Percentiles rank a stretch among this genome's conserved stretches.
Conservation (phyloP, 192 early-diverging fungal species). For the Gonapodya prolifera region DNA sequence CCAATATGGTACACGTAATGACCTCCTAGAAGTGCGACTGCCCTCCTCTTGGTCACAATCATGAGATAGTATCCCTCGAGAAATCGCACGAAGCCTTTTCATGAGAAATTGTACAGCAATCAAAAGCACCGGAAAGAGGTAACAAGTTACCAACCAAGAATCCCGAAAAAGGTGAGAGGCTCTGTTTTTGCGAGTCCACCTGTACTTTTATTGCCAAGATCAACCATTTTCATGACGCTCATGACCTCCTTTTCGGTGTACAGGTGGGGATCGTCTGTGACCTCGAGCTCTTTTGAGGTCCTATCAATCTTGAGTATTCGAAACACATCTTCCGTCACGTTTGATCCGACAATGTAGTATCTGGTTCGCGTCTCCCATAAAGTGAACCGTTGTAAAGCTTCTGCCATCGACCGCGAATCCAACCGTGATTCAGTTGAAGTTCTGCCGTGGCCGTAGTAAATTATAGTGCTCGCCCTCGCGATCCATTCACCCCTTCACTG, state of each 20-base stretch:
- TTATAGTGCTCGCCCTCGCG: too few species aligned
- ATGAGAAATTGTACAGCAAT: background rate
- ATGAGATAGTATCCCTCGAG: conserved; percentile 88
- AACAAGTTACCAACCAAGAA: conserved; percentile 36
- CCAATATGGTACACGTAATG: conserved; percentile 92
- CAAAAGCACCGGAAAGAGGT: conserved; percentile 8
- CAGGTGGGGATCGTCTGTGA: conserved; percentile 65
- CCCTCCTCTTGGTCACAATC: conserved; percentile 63
- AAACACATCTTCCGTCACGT: conserved; percentile 58
- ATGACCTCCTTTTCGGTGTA: conserved; percentile 63
- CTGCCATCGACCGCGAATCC: too few species aligned
- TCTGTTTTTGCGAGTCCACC: conserved; percentile 60
- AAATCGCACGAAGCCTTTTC: conserved; percentile 71
- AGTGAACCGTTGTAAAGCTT: conserved; percentile 27
- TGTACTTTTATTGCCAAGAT: conserved; percentile 58
- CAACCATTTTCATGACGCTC: conserved; percentile 60
- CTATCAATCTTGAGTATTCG: conserved; percentile 83
- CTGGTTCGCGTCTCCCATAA: conserved; percentile 84
- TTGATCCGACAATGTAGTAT: conserved; percentile 74
- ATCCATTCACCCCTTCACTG: too few species aligned
- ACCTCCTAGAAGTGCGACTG: conserved; percentile 85
- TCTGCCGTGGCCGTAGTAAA: too few species aligned
- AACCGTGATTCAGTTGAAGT: too few species aligned
- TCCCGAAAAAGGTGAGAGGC: conserved; percentile 57
- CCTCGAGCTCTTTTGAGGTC: conserved; percentile 48